Evolutionary conservation across 192 early-diverging fungal genomes (phyloP), one percentile per base, ranked within the genome.

Genomic region (Backusella parvicylindrica): DNA sequence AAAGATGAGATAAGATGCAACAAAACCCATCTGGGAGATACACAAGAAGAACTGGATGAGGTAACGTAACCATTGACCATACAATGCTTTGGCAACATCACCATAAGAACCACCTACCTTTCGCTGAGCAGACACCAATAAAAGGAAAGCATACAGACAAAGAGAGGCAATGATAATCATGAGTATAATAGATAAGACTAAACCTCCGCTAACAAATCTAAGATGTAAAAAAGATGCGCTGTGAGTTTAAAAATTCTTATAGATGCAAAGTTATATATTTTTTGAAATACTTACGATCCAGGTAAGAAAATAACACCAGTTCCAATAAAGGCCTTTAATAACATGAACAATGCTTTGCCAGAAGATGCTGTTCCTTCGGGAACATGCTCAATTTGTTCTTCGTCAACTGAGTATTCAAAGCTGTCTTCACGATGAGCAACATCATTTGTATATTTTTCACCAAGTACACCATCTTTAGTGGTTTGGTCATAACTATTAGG

Each of bases 1-100:
- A 79, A 97, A 97, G 47, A 97, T 95, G 67, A 92, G 86, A 75
- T 95, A 95, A 0, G 94, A 93, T 49, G 93, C 93, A 71, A 91
- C 91, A 82, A 96, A 96, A 2, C 95, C 95, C 68, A 93, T 85
- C 83, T 95, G 88, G 8, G 89, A 85, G 26, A 92, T 56, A 37
- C 84, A 84, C 21, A 92, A 83, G 31, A 88, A 85, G 38, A 88
- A 82, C 71, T 87, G 80, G 28, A 72, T 38, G 21, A 37, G 16
- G 30, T 71, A 77, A 3, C 71, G 69, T 36, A 72, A 33, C 76
- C 69, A 77, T 38, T 32, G 70, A 9, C 70, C 76, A 65, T 88
- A 89, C 33, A 89, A 80, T 66, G 76, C 83, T 13, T 83, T 67
- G 11, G 82, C 89, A 49, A 90, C 76, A 72, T 87, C 87, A 77